These are phyloP conservation scores for Gonapodya prolifera DNA, from an alignment of 192 early-diverging fungal genomes.

Conservation along the genomic window DNA sequence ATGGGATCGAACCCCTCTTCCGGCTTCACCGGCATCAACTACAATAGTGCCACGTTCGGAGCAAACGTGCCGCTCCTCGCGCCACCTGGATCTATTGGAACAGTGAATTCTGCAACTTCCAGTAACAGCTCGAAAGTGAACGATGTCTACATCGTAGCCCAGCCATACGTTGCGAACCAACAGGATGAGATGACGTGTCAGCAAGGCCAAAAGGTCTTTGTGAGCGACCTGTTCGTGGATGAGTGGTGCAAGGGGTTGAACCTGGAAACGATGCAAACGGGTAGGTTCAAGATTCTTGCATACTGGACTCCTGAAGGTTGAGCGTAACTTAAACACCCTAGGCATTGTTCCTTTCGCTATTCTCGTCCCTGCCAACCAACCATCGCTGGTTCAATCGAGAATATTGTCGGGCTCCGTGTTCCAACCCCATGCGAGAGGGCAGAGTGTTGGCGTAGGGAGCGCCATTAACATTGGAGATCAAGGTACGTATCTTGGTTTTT, in stretches of 20 bases:
- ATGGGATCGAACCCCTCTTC: background rate
- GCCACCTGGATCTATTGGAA: background rate
- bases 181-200: background rate
- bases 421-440: background rate
- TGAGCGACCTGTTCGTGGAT: background rate
- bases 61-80: background rate
- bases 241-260: background rate
- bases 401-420: background rate
- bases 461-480: background rate
- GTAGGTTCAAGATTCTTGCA: background rate
- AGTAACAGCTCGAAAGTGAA: background rate
- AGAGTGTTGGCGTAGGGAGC: background rate
- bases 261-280: background rate
- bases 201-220: background rate
- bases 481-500: background rate
- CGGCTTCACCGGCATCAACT: background rate
- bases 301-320: background rate
- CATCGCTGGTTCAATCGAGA: background rate
- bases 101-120: background rate
- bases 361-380: background rate
- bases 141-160: background rate
- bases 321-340: background rate
- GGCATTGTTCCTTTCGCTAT: background rate
- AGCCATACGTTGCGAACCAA: background rate
- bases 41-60: background rate